phyloP scores from a whole-genome alignment of 2,329 filamentous ascomycete genomes.

The Aspergillus proliferans region DNA sequence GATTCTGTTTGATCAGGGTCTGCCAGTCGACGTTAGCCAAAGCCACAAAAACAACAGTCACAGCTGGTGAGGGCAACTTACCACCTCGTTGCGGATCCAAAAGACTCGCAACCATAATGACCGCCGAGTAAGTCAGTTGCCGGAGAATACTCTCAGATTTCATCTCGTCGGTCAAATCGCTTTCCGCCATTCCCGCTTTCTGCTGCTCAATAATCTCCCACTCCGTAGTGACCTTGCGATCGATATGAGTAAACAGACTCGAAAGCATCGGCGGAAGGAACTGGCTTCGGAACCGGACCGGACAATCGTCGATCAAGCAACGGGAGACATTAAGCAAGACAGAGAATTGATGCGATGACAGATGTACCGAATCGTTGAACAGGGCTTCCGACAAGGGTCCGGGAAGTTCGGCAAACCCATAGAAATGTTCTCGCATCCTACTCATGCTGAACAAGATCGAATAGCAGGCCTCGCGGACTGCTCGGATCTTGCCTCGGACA shows the following conservation, averaged over 20 bases:
- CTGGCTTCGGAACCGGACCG: constrained; percentile 64
- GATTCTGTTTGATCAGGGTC: constrained; percentile 31
- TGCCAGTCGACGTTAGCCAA: constrained; percentile 12
- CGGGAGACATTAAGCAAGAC: constrained; percentile 85
- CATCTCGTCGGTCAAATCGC: constrained; percentile 91
- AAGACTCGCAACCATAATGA: constrained; percentile 84
- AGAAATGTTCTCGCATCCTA: constrained; percentile 78
- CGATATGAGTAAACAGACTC: constrained; percentile 77
- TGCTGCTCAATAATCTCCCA: constrained; percentile 68
- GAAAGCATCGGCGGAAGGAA: constrained; percentile 82
- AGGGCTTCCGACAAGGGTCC: constrained; percentile 75
- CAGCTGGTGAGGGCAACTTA: constrained; percentile 36
- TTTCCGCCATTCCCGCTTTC: constrained; percentile 58
- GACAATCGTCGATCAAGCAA: constrained; percentile 87
- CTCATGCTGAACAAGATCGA: constrained; percentile 93
- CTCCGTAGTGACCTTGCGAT: constrained; percentile 77
- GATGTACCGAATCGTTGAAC: constrained; percentile 70
- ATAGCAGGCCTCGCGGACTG: constrained; percentile 88
- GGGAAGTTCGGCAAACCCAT: constrained; percentile 79
- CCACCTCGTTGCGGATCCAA: constrained; percentile 65
- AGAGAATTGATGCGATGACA: constrained; percentile 89
- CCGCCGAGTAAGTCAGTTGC: constrained; percentile 84
- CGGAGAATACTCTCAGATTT: constrained; percentile 92
- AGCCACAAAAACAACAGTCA: background rate
- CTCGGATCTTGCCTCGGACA: constrained; percentile 79